Conservation (phyloP, 129 eudicot genomes). For the Tagetes patula region DNA sequence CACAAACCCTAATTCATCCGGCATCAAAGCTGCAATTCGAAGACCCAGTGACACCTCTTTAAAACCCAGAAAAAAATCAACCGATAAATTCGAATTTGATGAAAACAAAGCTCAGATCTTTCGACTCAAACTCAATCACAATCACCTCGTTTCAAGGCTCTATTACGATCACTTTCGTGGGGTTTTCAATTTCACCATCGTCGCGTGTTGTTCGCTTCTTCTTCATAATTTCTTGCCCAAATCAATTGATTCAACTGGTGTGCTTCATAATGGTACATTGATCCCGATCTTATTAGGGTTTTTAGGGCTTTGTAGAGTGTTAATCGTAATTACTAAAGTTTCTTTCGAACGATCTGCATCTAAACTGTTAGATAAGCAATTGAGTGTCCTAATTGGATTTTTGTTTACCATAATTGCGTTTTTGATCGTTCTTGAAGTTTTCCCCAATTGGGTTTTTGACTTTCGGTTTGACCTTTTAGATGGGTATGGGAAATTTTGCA, state of each 20-base stretch:
- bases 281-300: conserved; percentile 69
- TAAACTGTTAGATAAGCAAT: conserved; percentile 61
- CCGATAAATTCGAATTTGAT: conserved; percentile 71
- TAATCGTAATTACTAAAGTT: conserved; percentile 45
- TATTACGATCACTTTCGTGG: conserved; percentile 60
- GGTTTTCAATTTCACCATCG: conserved; percentile 54
- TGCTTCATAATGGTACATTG: conserved; percentile 59
- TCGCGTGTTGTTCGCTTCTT: conserved; percentile 46
- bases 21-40: conserved; percentile 72
- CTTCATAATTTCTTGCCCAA: conserved; percentile 46
- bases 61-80: conserved; percentile 68
- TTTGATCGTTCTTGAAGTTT: conserved; percentile 40
- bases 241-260: conserved; percentile 44
- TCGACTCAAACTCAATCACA: conserved; percentile 65
- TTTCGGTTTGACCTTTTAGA: conserved; percentile 61
- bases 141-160: conserved; percentile 66
- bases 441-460: conserved; percentile 59
- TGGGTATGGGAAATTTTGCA: conserved; percentile 56
- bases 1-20: conserved; percentile 34
- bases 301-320: conserved; percentile 47
- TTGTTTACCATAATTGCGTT: conserved; percentile 48
- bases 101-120: conserved; percentile 99
- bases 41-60: conserved; percentile 57
- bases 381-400: conserved; percentile 52
- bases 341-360: conserved; percentile 78